A percentile compares a stretch with the other conserved stretches of the same genome.
Evolutionary conservation across 257 asterid genomes (phyloP).

Genomic region (Solanum corneliomulleri): DNA sequence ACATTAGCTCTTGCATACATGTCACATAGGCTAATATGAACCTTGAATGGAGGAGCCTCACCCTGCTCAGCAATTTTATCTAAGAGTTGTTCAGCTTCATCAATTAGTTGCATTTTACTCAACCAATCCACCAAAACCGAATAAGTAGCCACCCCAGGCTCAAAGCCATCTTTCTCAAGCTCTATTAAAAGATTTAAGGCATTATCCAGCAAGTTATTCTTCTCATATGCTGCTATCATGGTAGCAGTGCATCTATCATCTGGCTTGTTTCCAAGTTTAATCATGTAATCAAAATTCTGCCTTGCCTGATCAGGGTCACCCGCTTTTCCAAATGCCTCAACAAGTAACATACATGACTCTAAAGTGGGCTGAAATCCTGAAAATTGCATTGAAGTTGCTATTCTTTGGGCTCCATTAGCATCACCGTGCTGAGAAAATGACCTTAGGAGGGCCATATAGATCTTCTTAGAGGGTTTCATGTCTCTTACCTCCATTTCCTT

Average conservation of each 20-base stretch:
- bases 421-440: conserved; percentile 36
- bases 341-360: conserved; percentile 46
- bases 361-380: conserved; percentile 27
- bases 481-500: conserved; percentile 51
- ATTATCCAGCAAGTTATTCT: conserved; percentile 38
- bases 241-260: conserved; percentile 66
- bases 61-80: conserved; percentile 54
- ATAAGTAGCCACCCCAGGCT: conserved; percentile 63
- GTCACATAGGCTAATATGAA: conserved; percentile 68
- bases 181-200: conserved; percentile 53
- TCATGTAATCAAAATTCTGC: conserved; percentile 37
- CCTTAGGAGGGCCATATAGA: conserved; percentile 54
- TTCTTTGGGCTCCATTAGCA: conserved; percentile 23
- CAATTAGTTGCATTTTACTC: conserved; percentile 44
- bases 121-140: conserved; percentile 76
- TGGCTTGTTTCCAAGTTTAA: conserved; percentile 54
- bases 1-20: conserved; percentile 52
- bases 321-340: conserved; percentile 44
- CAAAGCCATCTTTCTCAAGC: conserved; percentile 66
- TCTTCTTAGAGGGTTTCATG: conserved; percentile 42
- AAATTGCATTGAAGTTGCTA: conserved; percentile 37
- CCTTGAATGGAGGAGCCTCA: conserved; percentile 64
- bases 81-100: conserved; percentile 78
- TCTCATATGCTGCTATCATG: conserved; percentile 54
- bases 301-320: conserved; percentile 31